phyloP scores from a whole-genome alignment of 805 yeast genomes.

The Yamadazyma olivae region DNA sequence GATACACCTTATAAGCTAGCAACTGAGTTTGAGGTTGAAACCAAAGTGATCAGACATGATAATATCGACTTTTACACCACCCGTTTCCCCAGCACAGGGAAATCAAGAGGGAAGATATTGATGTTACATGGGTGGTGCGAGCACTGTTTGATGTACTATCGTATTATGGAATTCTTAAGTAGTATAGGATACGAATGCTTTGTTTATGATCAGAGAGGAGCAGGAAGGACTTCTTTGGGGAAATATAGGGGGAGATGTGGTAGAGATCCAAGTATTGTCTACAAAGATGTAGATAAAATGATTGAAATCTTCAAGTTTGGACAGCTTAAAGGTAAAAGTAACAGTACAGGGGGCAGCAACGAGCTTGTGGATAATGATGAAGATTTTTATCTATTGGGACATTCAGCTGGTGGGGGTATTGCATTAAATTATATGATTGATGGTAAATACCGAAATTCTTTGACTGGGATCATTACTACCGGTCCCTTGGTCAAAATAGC shows the following conservation, averaged over 20 bases:
- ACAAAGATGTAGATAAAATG: conserved; percentile 59
- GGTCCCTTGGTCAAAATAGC: conserved; percentile 63
- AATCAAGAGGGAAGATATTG: conserved; percentile 50
- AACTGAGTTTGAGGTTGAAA: neutral
- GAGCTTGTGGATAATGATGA: neutral
- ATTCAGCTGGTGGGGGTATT: conserved; percentile 82
- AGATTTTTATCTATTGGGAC: conserved; percentile 53
- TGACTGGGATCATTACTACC: conserved; percentile 47
- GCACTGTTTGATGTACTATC: conserved; percentile 44
- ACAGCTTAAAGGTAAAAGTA: neutral
- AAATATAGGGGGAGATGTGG: conserved; percentile 43
- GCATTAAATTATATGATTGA: conserved; percentile 55
- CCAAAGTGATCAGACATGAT: conserved; percentile 4
- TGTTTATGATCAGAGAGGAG: conserved; percentile 72
- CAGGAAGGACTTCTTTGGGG: conserved; percentile 62
- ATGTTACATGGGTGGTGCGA: conserved; percentile 76
- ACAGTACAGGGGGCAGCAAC: neutral
- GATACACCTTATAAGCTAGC: conserved; percentile 11
- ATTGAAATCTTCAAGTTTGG: conserved; percentile 33
- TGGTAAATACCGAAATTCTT: conserved; percentile 46
- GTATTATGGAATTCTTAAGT: conserved; percentile 52
- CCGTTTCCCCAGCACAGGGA: conserved; percentile 8
- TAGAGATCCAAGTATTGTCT: conserved; percentile 55
- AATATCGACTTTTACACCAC: conserved; percentile 12
- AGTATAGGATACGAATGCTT: conserved; percentile 59